These are phyloP conservation scores for Platanus orientalis DNA, from an alignment of 164 flowering plant genomes.

Conservation along the genomic window DNA sequence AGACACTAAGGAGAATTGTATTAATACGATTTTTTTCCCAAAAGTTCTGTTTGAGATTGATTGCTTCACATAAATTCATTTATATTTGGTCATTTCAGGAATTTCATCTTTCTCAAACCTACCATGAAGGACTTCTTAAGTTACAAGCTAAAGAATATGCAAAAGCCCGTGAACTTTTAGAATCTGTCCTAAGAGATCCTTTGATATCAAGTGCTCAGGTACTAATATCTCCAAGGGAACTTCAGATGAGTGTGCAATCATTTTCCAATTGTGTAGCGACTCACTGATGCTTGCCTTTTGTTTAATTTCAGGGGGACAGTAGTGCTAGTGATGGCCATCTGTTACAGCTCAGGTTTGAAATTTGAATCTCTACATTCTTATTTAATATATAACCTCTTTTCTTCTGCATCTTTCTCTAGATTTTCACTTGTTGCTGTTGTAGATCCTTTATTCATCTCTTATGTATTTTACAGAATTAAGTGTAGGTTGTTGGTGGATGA, in stretches of 20 bases:
- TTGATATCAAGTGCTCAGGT: slow-evolving; percentile 72
- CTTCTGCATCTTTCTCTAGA: neutral
- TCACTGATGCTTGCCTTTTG: slow-evolving; percentile 3
- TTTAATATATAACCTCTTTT: neutral
- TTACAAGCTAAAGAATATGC: slow-evolving; percentile 80
- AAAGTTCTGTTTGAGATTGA: no score
- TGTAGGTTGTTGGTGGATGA: neutral
- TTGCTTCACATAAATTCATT: no score
- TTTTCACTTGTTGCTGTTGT: neutral
- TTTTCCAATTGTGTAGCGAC: neutral
- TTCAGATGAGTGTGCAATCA: neutral
- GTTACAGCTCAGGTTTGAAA: slow-evolving; percentile 74
- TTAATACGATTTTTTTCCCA: no score
- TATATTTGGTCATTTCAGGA: slow-evolving; percentile 52
- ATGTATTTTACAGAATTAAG: neutral
- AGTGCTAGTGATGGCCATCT: slow-evolving; percentile 73
- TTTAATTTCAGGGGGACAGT: slow-evolving; percentile 52
- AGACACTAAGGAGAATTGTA: no score
- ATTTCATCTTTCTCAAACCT: slow-evolving; percentile 82
- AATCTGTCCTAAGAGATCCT: slow-evolving; percentile 80
- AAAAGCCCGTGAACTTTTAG: slow-evolving; percentile 77
- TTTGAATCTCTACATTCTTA: neutral
- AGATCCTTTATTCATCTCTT: neutral
- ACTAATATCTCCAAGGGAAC: slow-evolving; percentile 2
- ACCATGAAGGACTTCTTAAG: slow-evolving; percentile 87